These are phyloP conservation scores for Penicillium odoratum DNA, from an alignment of 495 filamentous ascomycete species.

Conservation along the genomic window DNA sequence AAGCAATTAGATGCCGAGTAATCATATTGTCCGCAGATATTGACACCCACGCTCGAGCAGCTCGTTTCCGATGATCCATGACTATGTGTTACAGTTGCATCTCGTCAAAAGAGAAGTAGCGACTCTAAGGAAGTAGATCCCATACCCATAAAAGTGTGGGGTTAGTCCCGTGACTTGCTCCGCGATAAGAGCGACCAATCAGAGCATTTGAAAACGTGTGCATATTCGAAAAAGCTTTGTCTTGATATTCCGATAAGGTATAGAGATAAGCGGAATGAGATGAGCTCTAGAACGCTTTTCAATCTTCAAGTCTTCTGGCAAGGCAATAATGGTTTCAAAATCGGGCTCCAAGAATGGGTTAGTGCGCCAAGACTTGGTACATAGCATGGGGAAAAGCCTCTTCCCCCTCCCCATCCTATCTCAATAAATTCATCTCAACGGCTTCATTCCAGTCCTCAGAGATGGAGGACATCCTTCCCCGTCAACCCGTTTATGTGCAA, in stretches of 20 bases:
- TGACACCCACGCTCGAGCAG: conserved; percentile 10
- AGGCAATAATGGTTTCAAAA: neutral
- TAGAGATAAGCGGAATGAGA: neutral
- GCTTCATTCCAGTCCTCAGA: neutral
- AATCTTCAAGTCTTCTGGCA: too few species aligned
- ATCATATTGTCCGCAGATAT: neutral
- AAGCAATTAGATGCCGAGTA: neutral
- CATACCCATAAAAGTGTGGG: conserved; percentile 3
- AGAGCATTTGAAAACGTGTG: neutral
- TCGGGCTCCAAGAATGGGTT: conserved; percentile 13
- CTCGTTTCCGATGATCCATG: conserved; percentile 14
- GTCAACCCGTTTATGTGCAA: conserved; percentile 14
- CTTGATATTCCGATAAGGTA: neutral
- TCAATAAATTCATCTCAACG: neutral
- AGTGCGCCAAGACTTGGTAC: neutral
- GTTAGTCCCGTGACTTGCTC: conserved; percentile 6
- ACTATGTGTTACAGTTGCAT: neutral
- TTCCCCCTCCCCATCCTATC: neutral
- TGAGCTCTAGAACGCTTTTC: too few species aligned
- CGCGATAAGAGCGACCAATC: conserved; percentile 4
- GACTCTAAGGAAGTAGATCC: neutral
- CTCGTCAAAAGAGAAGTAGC: neutral
- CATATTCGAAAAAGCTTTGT: neutral
- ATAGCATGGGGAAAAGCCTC: too few species aligned
- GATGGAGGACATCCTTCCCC: conserved; percentile 6